Percentiles rank a stretch among this genome's conserved stretches.
phyloP scores from a whole-genome alignment of 1,284 basidiomycete species.

The Cutaneotrichosporon dermatis region DNA sequence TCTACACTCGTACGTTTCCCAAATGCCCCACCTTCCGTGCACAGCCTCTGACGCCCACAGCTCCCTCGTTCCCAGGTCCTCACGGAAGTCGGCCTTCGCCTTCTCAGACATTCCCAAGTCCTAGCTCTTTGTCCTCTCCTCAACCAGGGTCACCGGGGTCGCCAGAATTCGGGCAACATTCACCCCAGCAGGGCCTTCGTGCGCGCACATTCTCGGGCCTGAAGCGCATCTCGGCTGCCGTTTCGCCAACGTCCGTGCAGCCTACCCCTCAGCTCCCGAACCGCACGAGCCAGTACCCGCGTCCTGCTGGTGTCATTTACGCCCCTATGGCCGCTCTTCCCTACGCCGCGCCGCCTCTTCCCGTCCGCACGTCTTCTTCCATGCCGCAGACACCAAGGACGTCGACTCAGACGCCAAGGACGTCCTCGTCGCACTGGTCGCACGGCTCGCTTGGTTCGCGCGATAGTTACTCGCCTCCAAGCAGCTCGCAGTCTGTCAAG shows the following conservation, averaged over 20 bases:
- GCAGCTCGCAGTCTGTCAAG: conserved; percentile 8
- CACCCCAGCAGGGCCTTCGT: too few species aligned
- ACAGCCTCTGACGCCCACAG: background rate
- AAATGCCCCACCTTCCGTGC: too few species aligned
- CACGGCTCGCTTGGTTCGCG: background rate
- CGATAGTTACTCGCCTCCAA: conserved; percentile 9
- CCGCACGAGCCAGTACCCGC: background rate
- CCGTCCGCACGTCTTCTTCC: background rate
- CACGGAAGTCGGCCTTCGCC: too few species aligned
- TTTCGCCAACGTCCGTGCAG: too few species aligned
- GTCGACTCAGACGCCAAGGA: too few species aligned
- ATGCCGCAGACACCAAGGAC: too few species aligned
- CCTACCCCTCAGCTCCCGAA: background rate
- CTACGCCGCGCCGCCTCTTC: background rate
- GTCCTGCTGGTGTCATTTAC: background rate
- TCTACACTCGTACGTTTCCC: conserved; percentile 20
- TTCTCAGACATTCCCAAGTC: too few species aligned
- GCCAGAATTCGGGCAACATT: background rate
- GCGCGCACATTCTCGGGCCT: conserved; percentile 7
- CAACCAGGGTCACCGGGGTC: background rate
- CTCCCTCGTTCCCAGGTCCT: conserved; percentile 11
- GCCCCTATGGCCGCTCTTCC: background rate
- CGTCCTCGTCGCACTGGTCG: background rate
- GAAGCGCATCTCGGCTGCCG: conserved; percentile 9
- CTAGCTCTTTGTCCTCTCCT: too few species aligned